Evolutionary conservation across 2,329 filamentous ascomycete species (phyloP).

Genomic region (Xylaria sp.): DNA sequence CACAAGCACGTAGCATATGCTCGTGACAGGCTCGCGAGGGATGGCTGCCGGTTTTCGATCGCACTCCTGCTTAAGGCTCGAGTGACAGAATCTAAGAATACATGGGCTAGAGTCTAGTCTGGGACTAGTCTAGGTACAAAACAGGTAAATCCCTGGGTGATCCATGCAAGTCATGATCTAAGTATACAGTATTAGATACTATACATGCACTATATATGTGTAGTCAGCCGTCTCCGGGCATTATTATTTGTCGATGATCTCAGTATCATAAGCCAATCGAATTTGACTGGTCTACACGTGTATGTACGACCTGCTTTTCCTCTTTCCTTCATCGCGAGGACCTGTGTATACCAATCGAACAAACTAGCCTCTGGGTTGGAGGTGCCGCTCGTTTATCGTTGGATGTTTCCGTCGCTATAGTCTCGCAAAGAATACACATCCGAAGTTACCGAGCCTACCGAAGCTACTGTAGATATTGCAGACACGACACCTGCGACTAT

Average conservation of each 20-base stretch:
- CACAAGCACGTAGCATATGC: too few relatives aligned
- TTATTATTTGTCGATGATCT: neutral
- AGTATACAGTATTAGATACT: neutral
- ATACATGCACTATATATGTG: neutral
- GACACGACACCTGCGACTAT: neutral
- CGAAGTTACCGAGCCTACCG: constrained; percentile 18
- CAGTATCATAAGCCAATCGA: constrained; percentile 16
- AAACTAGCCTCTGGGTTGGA: constrained; percentile 3
- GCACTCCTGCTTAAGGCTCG: too few relatives aligned
- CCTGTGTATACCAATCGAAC: constrained; percentile 1
- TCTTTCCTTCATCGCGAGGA: neutral
- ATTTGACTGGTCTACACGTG: constrained; percentile 1
- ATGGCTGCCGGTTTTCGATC: too few relatives aligned
- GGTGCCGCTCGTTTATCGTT: constrained; percentile 23
- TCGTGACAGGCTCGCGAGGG: too few relatives aligned
- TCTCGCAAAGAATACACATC: constrained; percentile 5
- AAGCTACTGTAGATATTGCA: neutral
- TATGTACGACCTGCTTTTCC: neutral
- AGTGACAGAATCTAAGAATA: constrained; percentile 7
- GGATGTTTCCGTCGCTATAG: constrained; percentile 1
- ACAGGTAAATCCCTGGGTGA: constrained; percentile 1
- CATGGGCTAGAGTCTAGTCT: neutral
- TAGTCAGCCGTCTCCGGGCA: neutral
- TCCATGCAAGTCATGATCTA: constrained; percentile 6
- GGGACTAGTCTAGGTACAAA: neutral